Base-by-base conservation (phyloP, 108 stramenopile species). In the Schizochytrium sp. region DNA sequence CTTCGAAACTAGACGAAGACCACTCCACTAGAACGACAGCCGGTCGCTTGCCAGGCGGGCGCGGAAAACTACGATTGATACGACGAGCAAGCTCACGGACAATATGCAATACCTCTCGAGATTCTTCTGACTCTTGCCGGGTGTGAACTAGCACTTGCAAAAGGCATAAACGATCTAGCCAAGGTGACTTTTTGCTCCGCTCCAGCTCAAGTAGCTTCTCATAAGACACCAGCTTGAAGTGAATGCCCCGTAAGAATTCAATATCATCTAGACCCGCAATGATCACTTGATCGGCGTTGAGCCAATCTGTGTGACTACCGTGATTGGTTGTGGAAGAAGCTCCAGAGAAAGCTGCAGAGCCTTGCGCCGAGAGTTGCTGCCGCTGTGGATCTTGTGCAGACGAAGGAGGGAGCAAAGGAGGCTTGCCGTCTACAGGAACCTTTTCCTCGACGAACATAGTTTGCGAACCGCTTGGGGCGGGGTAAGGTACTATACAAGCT, bases 181-280 rank as follows among this genome's bases (percentile, higher is more conserved):
- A 83, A 2, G 47, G 17, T 5, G 76, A 55, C 10, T 83, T 49
- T 7, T 69, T 69, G 64, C 64, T 69, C 42, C 64, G 64, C 64
- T 69, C 64, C 7, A 55, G 28, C 76, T 83, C 76, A 38, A 83
- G 53, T 10, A 83, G 53, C 76, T 49, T 55, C 28, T 83, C 76
- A 40, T 38, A 83, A 47, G 76, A 49, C 28, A 83, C 76, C 45
- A 83, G 76, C 76, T 83, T 83, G 1, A 83, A 83, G 76, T 83
- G 76, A 10, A 83, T 55, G 10, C 76, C 76, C 28, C 76, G 76
- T 0, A 83, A 28, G 2, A 55, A 83, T 2, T 83, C 76, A 17
- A 55, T 46, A 17, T 83, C 53, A 28, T 83, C 76, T 5, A 83
- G 45, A 28, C 76, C 76, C 17, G 53, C 76, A 28, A 83, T 83